Evolutionary conservation across 2,329 filamentous ascomycete species (phyloP).

Genomic region (Colletotrichum lindemuthianum): DNA sequence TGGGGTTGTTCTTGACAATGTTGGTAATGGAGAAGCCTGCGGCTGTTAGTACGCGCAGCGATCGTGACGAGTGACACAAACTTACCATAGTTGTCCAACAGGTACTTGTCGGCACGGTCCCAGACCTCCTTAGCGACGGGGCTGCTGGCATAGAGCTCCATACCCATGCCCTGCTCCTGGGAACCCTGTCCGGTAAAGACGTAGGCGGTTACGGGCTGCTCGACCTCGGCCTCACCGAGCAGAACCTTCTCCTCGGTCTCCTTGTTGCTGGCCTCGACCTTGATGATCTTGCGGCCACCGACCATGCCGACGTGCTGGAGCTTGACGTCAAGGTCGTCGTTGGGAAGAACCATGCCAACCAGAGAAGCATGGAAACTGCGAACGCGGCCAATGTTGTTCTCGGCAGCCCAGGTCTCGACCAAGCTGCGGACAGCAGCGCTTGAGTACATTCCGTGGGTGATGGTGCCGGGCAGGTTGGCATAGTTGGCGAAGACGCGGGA

Average conservation of each 20-base stretch:
- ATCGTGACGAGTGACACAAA: conserved; percentile 32
- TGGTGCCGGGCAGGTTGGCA: conserved; percentile 93
- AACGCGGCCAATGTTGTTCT: conserved; percentile 97
- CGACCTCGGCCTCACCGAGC: conserved; percentile 93
- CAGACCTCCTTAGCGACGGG: conserved; percentile 95
- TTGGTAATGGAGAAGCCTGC: conserved; percentile 96
- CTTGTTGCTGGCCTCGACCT: conserved; percentile 95
- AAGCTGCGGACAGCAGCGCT: conserved; percentile 95
- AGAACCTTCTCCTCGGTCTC: conserved; percentile 97
- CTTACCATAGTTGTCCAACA: conserved; percentile 97
- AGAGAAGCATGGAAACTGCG: conserved; percentile 96
- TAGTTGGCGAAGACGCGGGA: conserved; percentile 96
- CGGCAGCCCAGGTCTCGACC: conserved; percentile 98
- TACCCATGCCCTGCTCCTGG: conserved; percentile 99
- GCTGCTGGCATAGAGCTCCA: conserved; percentile 96
- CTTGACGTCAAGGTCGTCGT: conserved; percentile 94
- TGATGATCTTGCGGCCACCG: conserved; percentile 98
- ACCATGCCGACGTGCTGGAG: conserved; percentile 98
- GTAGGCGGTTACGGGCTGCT: conserved; percentile 96
- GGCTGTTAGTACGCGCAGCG: not conserved
- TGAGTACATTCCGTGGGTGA: conserved; percentile 99
- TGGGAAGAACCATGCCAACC: conserved; percentile 98
- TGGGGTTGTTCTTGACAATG: conserved; percentile 99
- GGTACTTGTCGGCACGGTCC: conserved; percentile 97
- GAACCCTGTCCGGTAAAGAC: conserved; percentile 99